A percentile compares a stretch with the other conserved stretches of the same genome.
phyloP scores from a whole-genome alignment of 139 green algal species.

The Volvox africanus region DNA sequence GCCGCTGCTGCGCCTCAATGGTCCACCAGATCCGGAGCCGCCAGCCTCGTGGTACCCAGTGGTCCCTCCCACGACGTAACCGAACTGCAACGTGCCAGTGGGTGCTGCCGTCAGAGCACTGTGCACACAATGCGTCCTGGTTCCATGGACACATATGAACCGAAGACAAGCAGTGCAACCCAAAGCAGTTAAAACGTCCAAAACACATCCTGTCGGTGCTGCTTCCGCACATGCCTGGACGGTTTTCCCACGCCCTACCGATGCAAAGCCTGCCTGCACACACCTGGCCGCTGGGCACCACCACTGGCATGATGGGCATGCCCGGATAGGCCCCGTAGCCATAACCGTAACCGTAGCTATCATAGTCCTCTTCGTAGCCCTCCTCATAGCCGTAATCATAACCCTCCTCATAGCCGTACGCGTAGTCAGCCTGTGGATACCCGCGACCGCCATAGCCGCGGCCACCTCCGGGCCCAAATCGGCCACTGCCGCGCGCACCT shows the following conservation, averaged over 20 bases:
- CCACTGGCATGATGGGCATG: slow-evolving; percentile 36
- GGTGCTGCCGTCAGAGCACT: too few species aligned
- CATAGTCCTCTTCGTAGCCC: slow-evolving; percentile 41
- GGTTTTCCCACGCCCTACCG: too few species aligned
- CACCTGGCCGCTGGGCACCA: slow-evolving; percentile 46
- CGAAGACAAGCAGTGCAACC: too few species aligned
- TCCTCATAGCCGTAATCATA: slow-evolving; percentile 34
- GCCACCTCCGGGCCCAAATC: slow-evolving; percentile 26
- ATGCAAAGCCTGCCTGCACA: too few species aligned
- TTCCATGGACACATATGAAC: too few species aligned
- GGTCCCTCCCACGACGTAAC: slow-evolving; percentile 23
- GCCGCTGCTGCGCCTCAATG: slow-evolving; percentile 35
- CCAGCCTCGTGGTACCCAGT: slow-evolving; percentile 15
- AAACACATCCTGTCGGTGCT: too few species aligned
- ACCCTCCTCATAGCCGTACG: slow-evolving; percentile 7
- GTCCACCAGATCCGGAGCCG: slow-evolving; percentile 37
- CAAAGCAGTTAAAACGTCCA: too few species aligned
- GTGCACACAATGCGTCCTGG: too few species aligned
- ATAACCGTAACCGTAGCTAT: slow-evolving; percentile 35
- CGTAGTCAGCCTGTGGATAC: background rate
- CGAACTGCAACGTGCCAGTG: background rate
- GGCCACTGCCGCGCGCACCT: slow-evolving; percentile 13
- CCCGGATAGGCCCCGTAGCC: slow-evolving; percentile 44
- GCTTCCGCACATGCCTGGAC: too few species aligned
- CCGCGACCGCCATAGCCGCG: slow-evolving; percentile 16